Evolutionary conservation across 148 eudicot species (phyloP).

Genomic region (Suaeda aralocaspica): DNA sequence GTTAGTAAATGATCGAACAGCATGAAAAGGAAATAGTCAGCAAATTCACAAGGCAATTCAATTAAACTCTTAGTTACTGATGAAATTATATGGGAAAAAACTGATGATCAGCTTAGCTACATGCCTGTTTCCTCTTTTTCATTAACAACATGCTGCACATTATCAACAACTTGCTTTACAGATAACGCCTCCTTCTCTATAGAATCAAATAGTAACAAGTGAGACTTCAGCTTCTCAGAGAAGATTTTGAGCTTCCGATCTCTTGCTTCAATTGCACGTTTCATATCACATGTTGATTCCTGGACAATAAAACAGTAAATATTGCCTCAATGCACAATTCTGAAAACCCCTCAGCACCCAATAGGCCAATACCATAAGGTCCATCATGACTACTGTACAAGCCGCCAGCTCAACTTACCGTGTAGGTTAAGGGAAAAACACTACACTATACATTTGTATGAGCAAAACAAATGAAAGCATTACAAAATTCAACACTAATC

Average conservation of each 20-base stretch:
- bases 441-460: background rate
- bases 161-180: slow-evolving; percentile 41
- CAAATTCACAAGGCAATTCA: slow-evolving; percentile 1
- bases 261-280: slow-evolving; percentile 41
- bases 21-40: slow-evolving; percentile 7
- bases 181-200: slow-evolving; percentile 48
- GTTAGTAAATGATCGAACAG: background rate
- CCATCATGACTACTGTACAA: background rate
- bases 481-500: too few relatives aligned
- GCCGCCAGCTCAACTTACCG: background rate
- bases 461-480: too few relatives aligned
- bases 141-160: slow-evolving; percentile 32
- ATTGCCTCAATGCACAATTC: background rate
- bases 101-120: slow-evolving; percentile 21
- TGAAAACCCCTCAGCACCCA: background rate
- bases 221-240: slow-evolving; percentile 47
- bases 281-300: slow-evolving; percentile 54
- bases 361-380: background rate
- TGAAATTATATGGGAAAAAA: background rate
- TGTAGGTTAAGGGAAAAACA: background rate
- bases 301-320: slow-evolving; percentile 16
- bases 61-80: background rate
- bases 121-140: slow-evolving; percentile 49
- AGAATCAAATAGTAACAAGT: slow-evolving; percentile 32
- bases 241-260: slow-evolving; percentile 41